These are phyloP conservation scores for Backusella mclennaniae DNA, from an alignment of 192 early-diverging fungal species.

Conservation along the genomic window DNA sequence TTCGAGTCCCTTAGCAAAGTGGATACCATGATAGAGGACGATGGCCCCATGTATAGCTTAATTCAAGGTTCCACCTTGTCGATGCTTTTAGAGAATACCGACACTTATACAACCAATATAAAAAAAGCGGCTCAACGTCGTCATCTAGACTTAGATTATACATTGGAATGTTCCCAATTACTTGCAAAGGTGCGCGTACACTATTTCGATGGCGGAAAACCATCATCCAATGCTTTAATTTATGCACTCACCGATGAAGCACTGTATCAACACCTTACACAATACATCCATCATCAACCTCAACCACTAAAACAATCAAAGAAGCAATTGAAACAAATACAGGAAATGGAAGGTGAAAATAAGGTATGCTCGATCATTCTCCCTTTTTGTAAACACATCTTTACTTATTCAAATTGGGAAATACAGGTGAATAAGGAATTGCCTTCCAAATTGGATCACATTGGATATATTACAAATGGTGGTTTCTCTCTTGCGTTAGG, in stretches of 20 bases:
- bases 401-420: neutral
- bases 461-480: constrained; percentile 76
- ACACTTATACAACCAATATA: neutral
- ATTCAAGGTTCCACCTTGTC: neutral
- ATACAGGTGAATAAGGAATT: constrained; percentile 32
- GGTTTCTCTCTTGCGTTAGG: constrained; percentile 64
- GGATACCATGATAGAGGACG: constrained; percentile 5
- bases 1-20: constrained; percentile 42
- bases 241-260: constrained; percentile 45
- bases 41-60: constrained; percentile 2
- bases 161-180: constrained; percentile 28
- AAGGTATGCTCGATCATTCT: neutral
- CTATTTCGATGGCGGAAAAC: constrained; percentile 49
- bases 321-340: constrained; percentile 24
- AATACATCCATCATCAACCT: neutral
- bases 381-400: neutral
- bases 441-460: constrained; percentile 32
- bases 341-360: constrained; percentile 22
- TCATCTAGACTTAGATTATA: neutral
- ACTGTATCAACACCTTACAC: constrained; percentile 45
- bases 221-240: constrained; percentile 52
- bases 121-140: neutral
- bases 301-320: constrained; percentile 9
- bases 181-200: constrained; percentile 54
- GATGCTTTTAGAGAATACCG: neutral